These are phyloP conservation scores for Entomortierella lignicola DNA, from an alignment of 192 early-diverging fungal species.

Conservation along the genomic window DNA sequence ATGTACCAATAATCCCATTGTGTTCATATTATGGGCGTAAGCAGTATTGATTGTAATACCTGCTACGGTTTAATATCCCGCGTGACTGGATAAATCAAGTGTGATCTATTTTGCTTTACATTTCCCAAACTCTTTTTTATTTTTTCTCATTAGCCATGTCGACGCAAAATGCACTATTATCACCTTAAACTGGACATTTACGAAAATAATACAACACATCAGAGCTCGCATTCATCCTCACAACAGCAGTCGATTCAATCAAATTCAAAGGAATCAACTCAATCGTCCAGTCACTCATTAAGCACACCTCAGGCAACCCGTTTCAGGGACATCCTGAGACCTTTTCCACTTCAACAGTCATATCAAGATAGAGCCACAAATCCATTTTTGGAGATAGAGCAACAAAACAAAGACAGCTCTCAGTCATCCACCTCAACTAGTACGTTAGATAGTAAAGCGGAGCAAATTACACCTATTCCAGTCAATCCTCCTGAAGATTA, in stretches of 20 bases:
- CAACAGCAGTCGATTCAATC: background rate
- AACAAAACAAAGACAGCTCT: background rate
- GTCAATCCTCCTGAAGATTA: conserved; percentile 17
- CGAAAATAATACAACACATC: conserved; percentile 2
- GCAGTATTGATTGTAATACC: too few relatives aligned
- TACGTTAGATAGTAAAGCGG: background rate
- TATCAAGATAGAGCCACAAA: background rate
- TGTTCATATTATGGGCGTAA: too few relatives aligned
- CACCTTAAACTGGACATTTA: conserved; percentile 56
- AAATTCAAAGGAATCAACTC: conserved; percentile 3
- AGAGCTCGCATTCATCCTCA: background rate
- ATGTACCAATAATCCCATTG: too few relatives aligned
- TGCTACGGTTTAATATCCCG: background rate
- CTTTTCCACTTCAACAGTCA: conserved; percentile 20
- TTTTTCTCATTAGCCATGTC: conserved; percentile 25
- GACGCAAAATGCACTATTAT: conserved; percentile 51
- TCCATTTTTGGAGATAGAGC: background rate
- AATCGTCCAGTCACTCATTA: background rate
- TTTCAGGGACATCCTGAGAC: conserved; percentile 15
- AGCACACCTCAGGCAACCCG: background rate
- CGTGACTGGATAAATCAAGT: background rate
- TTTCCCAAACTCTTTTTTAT: too few relatives aligned
- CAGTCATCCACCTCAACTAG: background rate
- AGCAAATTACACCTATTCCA: background rate
- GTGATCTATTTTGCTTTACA: too few relatives aligned